Conservation (phyloP, 345 rosid genomes). For the Citrus reticulata region DNA sequence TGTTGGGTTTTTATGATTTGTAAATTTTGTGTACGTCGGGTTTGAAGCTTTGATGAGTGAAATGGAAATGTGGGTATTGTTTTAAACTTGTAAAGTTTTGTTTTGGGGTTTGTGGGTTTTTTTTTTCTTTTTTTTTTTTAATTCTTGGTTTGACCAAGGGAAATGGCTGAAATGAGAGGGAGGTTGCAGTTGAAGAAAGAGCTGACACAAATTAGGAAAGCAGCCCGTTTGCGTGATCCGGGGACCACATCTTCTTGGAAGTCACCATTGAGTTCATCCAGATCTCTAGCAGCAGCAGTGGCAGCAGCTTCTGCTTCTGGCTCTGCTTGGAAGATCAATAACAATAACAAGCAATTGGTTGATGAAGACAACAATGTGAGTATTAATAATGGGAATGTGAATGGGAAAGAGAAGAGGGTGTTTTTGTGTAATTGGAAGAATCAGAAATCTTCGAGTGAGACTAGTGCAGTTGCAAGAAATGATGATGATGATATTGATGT, state of each 20-base stretch:
- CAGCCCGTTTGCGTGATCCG: conserved; percentile 89
- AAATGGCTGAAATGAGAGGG: conserved; percentile 61
- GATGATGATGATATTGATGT: conserved; percentile 27
- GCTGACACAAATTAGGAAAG: conserved; percentile 87
- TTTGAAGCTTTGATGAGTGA: conserved; percentile 5
- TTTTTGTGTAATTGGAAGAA: conserved; percentile 81
- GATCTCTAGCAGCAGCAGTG: conserved; percentile 45
- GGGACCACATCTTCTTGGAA: conserved; percentile 84
- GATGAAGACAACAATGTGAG: conserved; percentile 14
- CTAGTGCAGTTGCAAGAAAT: conserved; percentile 36
- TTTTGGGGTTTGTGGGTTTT: not conserved
- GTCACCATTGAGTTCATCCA: conserved; percentile 66
- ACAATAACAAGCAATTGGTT: not conserved
- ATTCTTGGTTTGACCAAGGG: not conserved
- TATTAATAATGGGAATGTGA: not conserved
- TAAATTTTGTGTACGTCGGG: not conserved
- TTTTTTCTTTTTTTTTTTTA: not conserved
- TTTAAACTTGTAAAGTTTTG: not conserved
- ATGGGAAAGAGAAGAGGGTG: conserved; percentile 53
- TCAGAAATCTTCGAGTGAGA: conserved; percentile 57
- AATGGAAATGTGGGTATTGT: conserved; percentile 9
- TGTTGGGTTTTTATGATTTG: not conserved
- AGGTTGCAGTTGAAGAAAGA: conserved; percentile 81
- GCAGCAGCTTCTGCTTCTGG: conserved; percentile 17
- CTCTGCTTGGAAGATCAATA: conserved; percentile 1